phyloP scores from a whole-genome alignment of 805 yeast species.

The Lipomyces anomalus region DNA sequence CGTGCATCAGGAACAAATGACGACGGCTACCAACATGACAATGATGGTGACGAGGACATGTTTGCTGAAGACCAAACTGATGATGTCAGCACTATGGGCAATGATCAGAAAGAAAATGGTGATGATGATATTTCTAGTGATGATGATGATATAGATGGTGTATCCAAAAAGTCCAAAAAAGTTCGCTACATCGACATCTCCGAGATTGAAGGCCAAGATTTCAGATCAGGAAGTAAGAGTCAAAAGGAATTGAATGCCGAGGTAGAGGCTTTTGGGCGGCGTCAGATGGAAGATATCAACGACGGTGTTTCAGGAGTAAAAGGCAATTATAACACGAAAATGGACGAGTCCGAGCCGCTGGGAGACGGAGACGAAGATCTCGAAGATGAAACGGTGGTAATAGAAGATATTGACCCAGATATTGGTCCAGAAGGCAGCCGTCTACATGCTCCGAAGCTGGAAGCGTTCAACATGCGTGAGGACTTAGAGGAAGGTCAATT shows the following conservation, averaged over 20 bases:
- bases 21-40: constrained; percentile 24
- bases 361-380: constrained; percentile 6
- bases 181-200: constrained; percentile 35
- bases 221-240: constrained; percentile 4
- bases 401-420: constrained; percentile 21
- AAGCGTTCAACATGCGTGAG: constrained; percentile 54
- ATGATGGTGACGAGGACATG: constrained; percentile 34
- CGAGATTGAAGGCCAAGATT: constrained; percentile 35
- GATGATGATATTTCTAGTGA: constrained; percentile 21
- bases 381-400: constrained; percentile 11
- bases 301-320: constrained; percentile 29
- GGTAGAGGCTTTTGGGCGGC: constrained; percentile 16
- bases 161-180: constrained; percentile 20
- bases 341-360: not conserved
- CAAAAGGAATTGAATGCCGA: constrained; percentile 16
- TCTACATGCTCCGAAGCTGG: constrained; percentile 42
- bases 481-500: constrained; percentile 57
- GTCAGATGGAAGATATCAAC: constrained; percentile 2
- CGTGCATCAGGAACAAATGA: too few relatives aligned
- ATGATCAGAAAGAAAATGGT: constrained; percentile 19
- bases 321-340: constrained; percentile 22
- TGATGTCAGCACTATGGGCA: constrained; percentile 26
- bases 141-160: constrained; percentile 28
- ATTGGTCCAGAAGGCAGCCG: constrained; percentile 15
- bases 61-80: constrained; percentile 6